phyloP scores from a whole-genome alignment of 129 eudicot species.

The Pseudognaphalium luteoalbum region DNA sequence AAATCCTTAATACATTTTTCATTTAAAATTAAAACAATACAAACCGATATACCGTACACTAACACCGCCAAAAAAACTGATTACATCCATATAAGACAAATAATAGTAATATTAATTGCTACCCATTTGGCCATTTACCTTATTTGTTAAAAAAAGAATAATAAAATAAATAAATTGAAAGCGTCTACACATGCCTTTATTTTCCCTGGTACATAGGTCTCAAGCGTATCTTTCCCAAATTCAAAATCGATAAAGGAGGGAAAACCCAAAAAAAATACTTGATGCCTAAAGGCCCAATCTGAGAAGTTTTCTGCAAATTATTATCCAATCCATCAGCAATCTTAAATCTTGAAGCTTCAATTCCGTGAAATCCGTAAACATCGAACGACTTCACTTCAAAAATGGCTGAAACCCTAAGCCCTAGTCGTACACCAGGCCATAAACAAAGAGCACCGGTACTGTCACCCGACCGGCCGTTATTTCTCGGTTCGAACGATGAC shows the following conservation, averaged over 20 bases:
- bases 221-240: conserved; percentile 23
- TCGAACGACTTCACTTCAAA: background rate
- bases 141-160: no score
- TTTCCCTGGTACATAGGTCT: background rate
- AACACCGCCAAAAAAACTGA: no score
- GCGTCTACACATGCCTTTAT: background rate
- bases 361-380: conserved; percentile 3
- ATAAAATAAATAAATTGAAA: no score
- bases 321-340: background rate
- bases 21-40: no score
- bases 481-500: conserved; percentile 58
- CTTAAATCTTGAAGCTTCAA: background rate
- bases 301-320: background rate
- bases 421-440: conserved; percentile 28
- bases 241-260: conserved; percentile 36
- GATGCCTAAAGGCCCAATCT: background rate
- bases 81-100: no score
- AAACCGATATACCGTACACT: no score
- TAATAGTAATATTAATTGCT: no score
- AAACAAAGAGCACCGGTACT: conserved; percentile 30
- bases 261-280: background rate
- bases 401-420: conserved; percentile 43
- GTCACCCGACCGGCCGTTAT: conserved; percentile 46
- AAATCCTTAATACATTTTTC: no score
- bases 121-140: no score